Conservation (phyloP, 352 stramenopile species). For the Globisporangium solare region DNA sequence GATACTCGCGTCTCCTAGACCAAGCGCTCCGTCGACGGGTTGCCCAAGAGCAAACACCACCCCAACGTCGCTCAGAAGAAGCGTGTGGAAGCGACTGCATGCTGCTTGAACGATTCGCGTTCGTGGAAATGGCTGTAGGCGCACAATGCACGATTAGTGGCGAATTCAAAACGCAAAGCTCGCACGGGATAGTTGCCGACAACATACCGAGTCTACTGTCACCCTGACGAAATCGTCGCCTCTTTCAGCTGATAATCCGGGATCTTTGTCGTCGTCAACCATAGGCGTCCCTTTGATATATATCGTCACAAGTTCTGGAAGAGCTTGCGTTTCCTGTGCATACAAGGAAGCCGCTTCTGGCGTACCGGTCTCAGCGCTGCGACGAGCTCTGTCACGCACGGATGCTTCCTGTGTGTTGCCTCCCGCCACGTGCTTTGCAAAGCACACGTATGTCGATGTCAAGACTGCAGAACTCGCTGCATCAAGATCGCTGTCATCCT, state of each 20-base stretch:
- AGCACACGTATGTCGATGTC: background rate
- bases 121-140: constrained; percentile 38
- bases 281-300: constrained; percentile 12
- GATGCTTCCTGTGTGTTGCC: background rate
- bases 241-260: background rate
- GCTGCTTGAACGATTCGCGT: constrained; percentile 57
- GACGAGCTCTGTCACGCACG: background rate
- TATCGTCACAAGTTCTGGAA: constrained; percentile 14
- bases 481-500: constrained; percentile 1
- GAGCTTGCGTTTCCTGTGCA: background rate
- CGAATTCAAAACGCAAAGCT: background rate
- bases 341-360: background rate
- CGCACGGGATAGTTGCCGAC: background rate
- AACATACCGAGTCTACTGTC: constrained; percentile 32
- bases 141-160: background rate
- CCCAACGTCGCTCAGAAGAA: constrained; percentile 61
- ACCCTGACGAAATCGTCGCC: constrained; percentile 16
- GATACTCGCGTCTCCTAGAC: constrained; percentile 19
- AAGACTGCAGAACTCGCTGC: background rate
- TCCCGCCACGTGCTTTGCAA: background rate
- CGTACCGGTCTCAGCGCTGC: background rate
- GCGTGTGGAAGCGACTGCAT: constrained; percentile 52
- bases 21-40: constrained; percentile 47
- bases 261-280: constrained; percentile 2
- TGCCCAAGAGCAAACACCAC: constrained; percentile 58